Evolutionary conservation across 805 yeast genomes (phyloP), one percentile per base, ranked within the genome.

Genomic region (Blastobotrys robertii): DNA sequence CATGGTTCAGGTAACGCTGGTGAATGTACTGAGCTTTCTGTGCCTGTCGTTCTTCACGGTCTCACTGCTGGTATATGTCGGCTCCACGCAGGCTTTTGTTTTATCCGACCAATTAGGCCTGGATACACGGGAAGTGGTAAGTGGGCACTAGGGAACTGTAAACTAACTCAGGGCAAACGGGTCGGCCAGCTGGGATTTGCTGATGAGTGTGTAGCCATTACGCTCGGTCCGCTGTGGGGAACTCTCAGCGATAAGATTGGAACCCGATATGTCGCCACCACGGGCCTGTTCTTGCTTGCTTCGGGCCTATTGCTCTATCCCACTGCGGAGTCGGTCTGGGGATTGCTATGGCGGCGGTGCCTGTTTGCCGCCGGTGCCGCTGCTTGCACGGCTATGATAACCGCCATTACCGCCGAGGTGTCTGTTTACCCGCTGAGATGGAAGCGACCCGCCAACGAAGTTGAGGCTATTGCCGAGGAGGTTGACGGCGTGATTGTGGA

Each of bases 161-260:
- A 9, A 16, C 19, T 28, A 43, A 12, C 57, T n/a, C 32, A 47
- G 44, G 78, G 78, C 9, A 63, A 67, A 32, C 68, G 67, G 42
- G 68, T 72, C 25, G 77, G 78, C 0, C 60, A 68, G 2, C 53
- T 74, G 28, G 75, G 76, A 1, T 70, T 77, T 34, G 71, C 69
- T 12, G 87, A 81, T 55, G 87, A 81, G 55, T 45, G 79, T 8
- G 60, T 75, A 0, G 67, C 76, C 4, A 70, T 81, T 40, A 38
- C 67, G 0, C 50, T 69, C 12, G 71, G 82, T 9, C 87, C 88
- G 0, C 58, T 79, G 15, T 61, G 79, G 48, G 90, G 88, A 3
- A 73, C 81, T 0, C 52, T 77, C 22, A 69, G 76, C 49, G 88
- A 81, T 53, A 70, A 72, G 50, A 59, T 79, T 39, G 86, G 86